phyloP scores from a whole-genome alignment of 1,139 yeast species.

The Kurtzmaniella quercitrusa region DNA sequence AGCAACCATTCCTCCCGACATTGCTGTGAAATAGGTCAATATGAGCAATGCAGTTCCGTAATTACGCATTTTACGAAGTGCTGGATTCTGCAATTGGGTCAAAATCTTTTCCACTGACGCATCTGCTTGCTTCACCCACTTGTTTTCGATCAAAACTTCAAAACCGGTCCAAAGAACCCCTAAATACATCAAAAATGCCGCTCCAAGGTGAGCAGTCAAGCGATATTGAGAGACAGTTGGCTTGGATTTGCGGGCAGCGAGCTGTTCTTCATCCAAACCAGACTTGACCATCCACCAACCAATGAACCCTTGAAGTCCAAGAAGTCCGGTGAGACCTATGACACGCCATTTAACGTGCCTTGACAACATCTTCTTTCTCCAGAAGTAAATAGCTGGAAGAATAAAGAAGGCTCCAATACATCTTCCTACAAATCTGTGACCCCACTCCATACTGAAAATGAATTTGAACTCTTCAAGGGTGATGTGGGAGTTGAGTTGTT shows the following conservation, averaged over 20 bases:
- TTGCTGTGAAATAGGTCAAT: conserved; percentile 80
- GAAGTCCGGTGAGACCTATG: conserved; percentile 64
- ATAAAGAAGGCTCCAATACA: conserved; percentile 81
- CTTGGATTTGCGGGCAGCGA: conserved; percentile 75
- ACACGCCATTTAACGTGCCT: conserved; percentile 64
- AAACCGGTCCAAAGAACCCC: conserved; percentile 91
- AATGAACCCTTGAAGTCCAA: conserved; percentile 91
- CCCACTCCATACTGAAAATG: conserved; percentile 97
- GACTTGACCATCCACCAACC: conserved; percentile 99
- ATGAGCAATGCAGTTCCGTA: conserved; percentile 54
- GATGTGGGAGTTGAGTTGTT: conserved; percentile 83
- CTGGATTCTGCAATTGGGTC: conserved; percentile 47
- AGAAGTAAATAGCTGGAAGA: conserved; percentile 81
- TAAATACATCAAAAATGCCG: conserved; percentile 83
- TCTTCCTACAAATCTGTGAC: conserved; percentile 89
- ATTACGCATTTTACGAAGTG: conserved; percentile 52
- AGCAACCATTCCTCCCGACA: conserved; percentile 98
- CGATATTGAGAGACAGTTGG: conserved; percentile 97
- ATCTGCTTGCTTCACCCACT: conserved; percentile 41
- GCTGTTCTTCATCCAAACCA: conserved; percentile 80
- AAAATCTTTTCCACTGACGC: conserved; percentile 47
- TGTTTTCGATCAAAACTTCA: conserved; percentile 73
- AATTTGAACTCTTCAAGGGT: conserved; percentile 91
- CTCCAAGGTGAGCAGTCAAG: conserved; percentile 89
- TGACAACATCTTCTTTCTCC: conserved; percentile 62